These are phyloP conservation scores for Erodium maritimum DNA, from an alignment of 345 rosid genomes.

Conservation along the genomic window DNA sequence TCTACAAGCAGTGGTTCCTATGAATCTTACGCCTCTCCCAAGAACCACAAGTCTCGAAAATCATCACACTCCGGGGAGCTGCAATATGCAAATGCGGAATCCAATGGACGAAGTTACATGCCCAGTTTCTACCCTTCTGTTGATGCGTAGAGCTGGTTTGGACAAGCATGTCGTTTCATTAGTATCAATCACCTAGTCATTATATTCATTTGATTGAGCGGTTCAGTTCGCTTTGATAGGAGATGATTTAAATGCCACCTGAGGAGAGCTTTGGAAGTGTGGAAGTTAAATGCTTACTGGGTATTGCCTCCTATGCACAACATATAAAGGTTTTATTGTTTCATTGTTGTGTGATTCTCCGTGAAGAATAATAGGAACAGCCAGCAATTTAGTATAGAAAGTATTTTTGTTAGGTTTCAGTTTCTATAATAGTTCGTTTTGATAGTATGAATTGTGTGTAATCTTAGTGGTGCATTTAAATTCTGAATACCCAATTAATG, in stretches of 20 bases:
- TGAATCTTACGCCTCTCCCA: slow-evolving; percentile 56
- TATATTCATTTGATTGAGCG: slow-evolving; percentile 12
- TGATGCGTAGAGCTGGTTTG: slow-evolving; percentile 17
- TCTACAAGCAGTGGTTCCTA: slow-evolving; percentile 32
- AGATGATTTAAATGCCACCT: not conserved
- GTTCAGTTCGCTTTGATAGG: not conserved
- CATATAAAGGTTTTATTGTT: not conserved
- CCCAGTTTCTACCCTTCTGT: slow-evolving; percentile 34
- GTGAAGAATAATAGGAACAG: not conserved
- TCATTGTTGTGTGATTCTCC: not conserved
- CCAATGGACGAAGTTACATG: slow-evolving; percentile 38
- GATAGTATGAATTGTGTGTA: too few species aligned
- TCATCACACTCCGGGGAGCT: slow-evolving; percentile 67
- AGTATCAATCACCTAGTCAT: not conserved
- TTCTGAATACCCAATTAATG: too few species aligned
- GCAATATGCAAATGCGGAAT: slow-evolving; percentile 40
- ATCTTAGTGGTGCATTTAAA: too few species aligned
- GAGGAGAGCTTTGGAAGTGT: not conserved
- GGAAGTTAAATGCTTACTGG: too few species aligned
- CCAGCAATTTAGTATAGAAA: too few species aligned
- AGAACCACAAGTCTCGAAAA: slow-evolving; percentile 43
- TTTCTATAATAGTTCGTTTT: too few species aligned
- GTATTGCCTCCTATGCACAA: not conserved
- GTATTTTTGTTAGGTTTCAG: too few species aligned
- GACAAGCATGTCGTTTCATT: not conserved